These are phyloP conservation scores for Cryptococcus sp. DNA, from an alignment of 1,284 basidiomycete species.

Conservation along the genomic window DNA sequence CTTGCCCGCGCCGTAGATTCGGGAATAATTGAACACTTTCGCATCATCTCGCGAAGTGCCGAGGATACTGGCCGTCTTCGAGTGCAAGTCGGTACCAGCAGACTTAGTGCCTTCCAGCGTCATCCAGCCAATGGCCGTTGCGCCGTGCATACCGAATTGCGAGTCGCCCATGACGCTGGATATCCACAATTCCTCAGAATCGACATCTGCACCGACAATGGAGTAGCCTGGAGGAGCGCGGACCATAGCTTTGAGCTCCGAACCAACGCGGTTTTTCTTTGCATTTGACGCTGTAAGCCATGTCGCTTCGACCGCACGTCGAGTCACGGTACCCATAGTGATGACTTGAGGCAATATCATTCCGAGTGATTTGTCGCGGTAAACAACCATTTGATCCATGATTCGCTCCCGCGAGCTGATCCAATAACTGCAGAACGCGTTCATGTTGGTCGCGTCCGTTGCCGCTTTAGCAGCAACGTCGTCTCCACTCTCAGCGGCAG, in stretches of 20 bases:
- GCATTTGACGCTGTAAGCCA: constrained; percentile 99
- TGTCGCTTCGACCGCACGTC: constrained; percentile 95
- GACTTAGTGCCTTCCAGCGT: constrained; percentile 98
- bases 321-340: constrained; percentile 97
- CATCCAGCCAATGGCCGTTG: constrained; percentile 99
- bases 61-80: constrained; percentile 91
- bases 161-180: constrained; percentile 98
- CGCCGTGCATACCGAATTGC: constrained; percentile 95
- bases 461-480: constrained; percentile 67
- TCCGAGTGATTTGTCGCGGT: constrained; percentile 70
- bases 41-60: constrained; percentile 93
- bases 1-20: constrained; percentile 97
- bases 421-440: constrained; percentile 97
- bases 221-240: constrained; percentile 89
- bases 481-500: constrained; percentile 45
- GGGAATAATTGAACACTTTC: constrained; percentile 99
- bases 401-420: constrained; percentile 91
- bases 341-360: constrained; percentile 95
- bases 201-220: constrained; percentile 97
- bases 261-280: constrained; percentile 95
- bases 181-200: constrained; percentile 99
- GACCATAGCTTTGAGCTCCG: constrained; percentile 97
- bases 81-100: constrained; percentile 93
- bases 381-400: constrained; percentile 90
- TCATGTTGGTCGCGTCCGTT: constrained; percentile 83